Evolutionary conservation across 768 basidiomycete genomes (phyloP), one percentile per base, ranked within the genome.

Genomic region (Leccinum imitatum): DNA sequence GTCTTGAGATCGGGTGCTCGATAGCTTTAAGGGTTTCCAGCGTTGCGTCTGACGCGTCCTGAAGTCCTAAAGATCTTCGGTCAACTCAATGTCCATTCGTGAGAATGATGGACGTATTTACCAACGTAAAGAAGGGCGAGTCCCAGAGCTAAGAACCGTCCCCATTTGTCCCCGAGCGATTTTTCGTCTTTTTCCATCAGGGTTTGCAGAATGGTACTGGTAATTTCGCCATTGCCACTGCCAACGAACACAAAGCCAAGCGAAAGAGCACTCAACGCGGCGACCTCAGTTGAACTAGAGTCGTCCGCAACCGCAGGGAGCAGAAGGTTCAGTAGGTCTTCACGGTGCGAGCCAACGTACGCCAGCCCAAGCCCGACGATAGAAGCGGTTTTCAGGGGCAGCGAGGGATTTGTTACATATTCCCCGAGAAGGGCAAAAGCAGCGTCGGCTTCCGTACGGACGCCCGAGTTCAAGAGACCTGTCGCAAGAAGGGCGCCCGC

Each of bases 211-310:
- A 99, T 94, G 0, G 89, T 86, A 59, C 86, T 85, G 8, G 93
- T 89, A 15, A 97, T 87, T 63, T 99, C 97, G 6, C 95, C 95
- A 64, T 98, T 90, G 53, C 89, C 93, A 68, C 94, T 95, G 17
- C 96, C 96, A 23, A 96, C 95, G 67, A 93, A 97, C 56, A 98
- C 87, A 75, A 98, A 96, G 1, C 96, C 96, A 10, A 98, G 82
- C 0, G 96, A 87, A 15, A 99, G 79, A 0, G 95, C 87, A 17
- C 95, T 86, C 58, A 96, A 80, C 50, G 90, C 84, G 3, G 87
- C 87, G 47, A 99, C 86, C 73, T 98, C 96, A 87, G 94, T 96
- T 19, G 90, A 87, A 35, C 87, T 78, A 4, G 78, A 75, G 25
- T 95, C 93, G 66, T 99, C 97, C 7, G 84, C 83, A 27, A 97